phyloP scores from a whole-genome alignment of 1,284 basidiomycete genomes.

The Fistulina hepatica region DNA sequence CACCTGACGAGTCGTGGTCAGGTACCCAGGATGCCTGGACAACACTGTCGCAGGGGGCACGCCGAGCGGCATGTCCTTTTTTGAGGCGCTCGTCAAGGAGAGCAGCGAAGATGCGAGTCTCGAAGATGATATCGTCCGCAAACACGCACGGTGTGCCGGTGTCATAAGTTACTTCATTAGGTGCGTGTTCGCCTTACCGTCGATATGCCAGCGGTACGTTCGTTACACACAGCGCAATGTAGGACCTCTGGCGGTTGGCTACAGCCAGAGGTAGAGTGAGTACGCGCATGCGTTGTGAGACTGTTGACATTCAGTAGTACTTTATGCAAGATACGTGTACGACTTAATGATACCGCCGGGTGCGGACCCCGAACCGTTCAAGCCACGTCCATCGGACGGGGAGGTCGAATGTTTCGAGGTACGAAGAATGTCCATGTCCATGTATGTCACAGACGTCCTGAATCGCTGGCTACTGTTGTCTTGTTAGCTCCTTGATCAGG shows the following conservation, averaged over 20 bases:
- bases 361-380: constrained; percentile 36
- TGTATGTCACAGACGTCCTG: background rate
- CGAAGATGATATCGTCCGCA: constrained; percentile 46
- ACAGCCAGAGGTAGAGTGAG: constrained; percentile 79
- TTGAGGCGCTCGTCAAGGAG: constrained; percentile 83
- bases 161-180: constrained; percentile 53
- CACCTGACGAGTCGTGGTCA: constrained; percentile 19
- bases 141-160: constrained; percentile 48
- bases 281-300: too few relatives aligned
- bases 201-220: too few relatives aligned
- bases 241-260: constrained; percentile 67
- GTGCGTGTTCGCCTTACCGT: too few relatives aligned
- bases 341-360: constrained; percentile 60
- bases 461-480: background rate
- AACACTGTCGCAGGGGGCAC: constrained; percentile 77
- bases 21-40: constrained; percentile 69
- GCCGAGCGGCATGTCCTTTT: constrained; percentile 60
- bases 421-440: constrained; percentile 8
- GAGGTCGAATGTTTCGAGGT: constrained; percentile 91
- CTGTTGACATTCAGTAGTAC: background rate
- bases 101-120: constrained; percentile 88
- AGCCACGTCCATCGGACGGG: constrained; percentile 74
- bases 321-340: constrained; percentile 58
- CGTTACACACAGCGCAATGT: background rate
- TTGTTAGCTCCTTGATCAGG: constrained; percentile 47